Base-by-base conservation (phyloP, 805 yeast species). In the Priceomyces haplophilus region DNA sequence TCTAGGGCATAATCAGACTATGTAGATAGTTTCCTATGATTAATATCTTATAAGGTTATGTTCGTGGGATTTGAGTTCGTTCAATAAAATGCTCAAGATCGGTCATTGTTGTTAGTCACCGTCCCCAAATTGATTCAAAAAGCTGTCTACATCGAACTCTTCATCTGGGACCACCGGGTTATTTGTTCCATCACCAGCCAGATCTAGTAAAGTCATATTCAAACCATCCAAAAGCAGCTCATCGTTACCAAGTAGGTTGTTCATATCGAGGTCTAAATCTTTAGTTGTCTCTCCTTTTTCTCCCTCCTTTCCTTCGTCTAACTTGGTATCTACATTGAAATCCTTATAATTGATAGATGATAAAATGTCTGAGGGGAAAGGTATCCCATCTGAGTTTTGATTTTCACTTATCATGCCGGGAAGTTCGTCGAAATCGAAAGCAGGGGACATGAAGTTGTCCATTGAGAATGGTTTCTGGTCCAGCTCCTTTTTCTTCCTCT, bases 81-180 rank as follows among this genome's bases (percentile, higher is more conserved):
- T n/a, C n/a, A n/a, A n/a, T n/a, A n/a, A n/a, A n/a, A n/a, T n/a
- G n/a, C n/a, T n/a, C n/a, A n/a, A n/a, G n/a, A n/a, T n/a, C n/a
- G n/a, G n/a, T n/a, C n/a, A n/a, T n/a, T n/a, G n/a, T n/a, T n/a
- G n/a, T 32, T 46, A 62, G 30, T 62, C 66, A 34, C 57, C 58
- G 30, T 59, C 63, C 6, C 74, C 74, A 50, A 69, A 69, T 48
- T 70, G 75, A 47, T 67, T 67, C 44, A 70, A 60, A 44, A 70
- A 70, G 48, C 60, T 67, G 40, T 70, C 76, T 29, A 70, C 76
- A 45, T 70, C 75, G 51, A 70, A 70, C 41, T 69, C 75, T 42
- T 68, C 75, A 12, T 48, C 46, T 13, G 51, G 54, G 11, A 43
- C 52, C 11, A 52, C 58, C 17, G 49, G 52, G n/a, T 41, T 43